Conservation (phyloP, 2,329 filamentous ascomycete species). For the Epicoccum nigrum region DNA sequence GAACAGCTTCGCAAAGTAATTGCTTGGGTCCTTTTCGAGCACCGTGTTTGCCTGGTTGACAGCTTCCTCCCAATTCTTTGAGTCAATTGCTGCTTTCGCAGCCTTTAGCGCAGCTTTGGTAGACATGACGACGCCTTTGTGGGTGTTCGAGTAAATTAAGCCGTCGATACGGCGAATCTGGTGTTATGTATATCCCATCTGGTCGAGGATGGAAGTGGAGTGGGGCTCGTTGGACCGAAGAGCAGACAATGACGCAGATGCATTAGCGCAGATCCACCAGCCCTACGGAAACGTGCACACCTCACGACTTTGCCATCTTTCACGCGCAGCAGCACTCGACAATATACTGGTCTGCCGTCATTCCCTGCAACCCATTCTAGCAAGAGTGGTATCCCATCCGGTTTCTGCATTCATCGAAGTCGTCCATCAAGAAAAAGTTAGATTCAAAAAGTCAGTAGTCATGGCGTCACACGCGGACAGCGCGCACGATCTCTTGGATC, state of each 20-base stretch:
- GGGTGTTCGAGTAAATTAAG: neutral
- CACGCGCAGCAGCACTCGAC: neutral
- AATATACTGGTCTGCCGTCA: slow-evolving; percentile 1
- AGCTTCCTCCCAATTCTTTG: slow-evolving; percentile 79
- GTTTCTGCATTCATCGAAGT: slow-evolving; percentile 2
- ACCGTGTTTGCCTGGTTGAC: slow-evolving; percentile 71
- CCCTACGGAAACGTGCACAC: slow-evolving; percentile 37
- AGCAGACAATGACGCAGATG: slow-evolving; percentile 32
- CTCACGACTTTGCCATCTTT: slow-evolving; percentile 20
- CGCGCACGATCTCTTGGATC: slow-evolving; percentile 58
- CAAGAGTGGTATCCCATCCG: neutral
- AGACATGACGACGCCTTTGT: slow-evolving; percentile 32
- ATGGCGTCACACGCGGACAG: slow-evolving; percentile 47
- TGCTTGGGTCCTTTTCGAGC: slow-evolving; percentile 73
- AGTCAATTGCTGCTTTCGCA: slow-evolving; percentile 77
- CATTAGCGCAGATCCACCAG: slow-evolving; percentile 32
- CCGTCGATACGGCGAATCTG: slow-evolving; percentile 19
- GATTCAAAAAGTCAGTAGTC: slow-evolving; percentile 12
- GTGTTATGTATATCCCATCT: slow-evolving; percentile 33
- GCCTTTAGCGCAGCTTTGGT: slow-evolving; percentile 79
- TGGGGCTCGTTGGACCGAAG: slow-evolving; percentile 19
- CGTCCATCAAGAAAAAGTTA: slow-evolving; percentile 5
- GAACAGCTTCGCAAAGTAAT: slow-evolving; percentile 89
- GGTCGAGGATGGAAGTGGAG: slow-evolving; percentile 15
- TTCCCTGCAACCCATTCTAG: neutral